Base-by-base conservation (phyloP, 1,284 basidiomycete species). In the Irpex rosettiformis region DNA sequence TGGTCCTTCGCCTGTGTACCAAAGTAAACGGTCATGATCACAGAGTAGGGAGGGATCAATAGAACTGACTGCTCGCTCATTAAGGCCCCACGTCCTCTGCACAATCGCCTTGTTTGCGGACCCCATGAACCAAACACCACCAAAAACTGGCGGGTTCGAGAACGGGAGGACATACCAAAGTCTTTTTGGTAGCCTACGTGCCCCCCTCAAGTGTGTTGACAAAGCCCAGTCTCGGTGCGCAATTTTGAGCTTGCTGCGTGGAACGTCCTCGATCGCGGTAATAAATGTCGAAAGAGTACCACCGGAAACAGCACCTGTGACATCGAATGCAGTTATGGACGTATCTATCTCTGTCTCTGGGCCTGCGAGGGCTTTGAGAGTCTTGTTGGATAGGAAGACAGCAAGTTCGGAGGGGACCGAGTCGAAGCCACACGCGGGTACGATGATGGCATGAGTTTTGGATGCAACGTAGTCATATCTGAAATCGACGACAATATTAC, bases 81-180 rank as follows among this genome's bases (percentile, higher is more conserved):
- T 79, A 28, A 96, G 77, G 10, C 86, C 91, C 77, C 86, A 91
- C 22, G 91, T 86, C 57, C 94, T 85, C 63, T 92, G 86, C 37
- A 94, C 89, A 29, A 93, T 73, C 18, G 84, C 74, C 30, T 79
- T 76, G 69, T 96, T 93, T 51, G 79, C 67, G 1, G 75, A 61
- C 11, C 76, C 72, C 85, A 95, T 91, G 47, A 86, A 66, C 70
- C 80, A 91, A 62, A 82, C 76, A 0, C 75, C 76, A 28, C 91
- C 93, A 58, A 78, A 76, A 13, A 81, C 65, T 1, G 72, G 67
- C 30, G 72, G 78, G 56, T 70, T 73, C 49, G 77, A 79, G 60
- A 81, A 70, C 25, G 75, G 74, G 61, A 82, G 77, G 2, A 74
- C 74, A 66, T 85, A 84, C 4, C 83, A 64, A 6, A 82, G 69